phyloP scores from a whole-genome alignment of 2,329 filamentous ascomycete species.

The Lojkania enalia region DNA sequence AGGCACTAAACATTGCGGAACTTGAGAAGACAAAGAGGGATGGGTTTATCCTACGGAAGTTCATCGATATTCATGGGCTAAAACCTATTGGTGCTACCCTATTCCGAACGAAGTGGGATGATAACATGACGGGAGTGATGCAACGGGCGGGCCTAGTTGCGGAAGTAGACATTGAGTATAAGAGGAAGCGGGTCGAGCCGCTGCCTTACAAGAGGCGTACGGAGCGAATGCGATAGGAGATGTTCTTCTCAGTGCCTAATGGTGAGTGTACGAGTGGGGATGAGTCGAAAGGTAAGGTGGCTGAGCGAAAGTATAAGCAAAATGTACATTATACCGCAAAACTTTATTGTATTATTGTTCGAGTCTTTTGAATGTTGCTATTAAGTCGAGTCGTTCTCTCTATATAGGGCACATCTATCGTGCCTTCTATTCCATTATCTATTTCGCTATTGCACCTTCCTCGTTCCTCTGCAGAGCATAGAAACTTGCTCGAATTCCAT shows the following conservation, averaged over 20 bases:
- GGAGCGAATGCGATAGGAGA: slow-evolving; percentile 48
- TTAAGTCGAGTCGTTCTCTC: not conserved
- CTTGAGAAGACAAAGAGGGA: slow-evolving; percentile 75
- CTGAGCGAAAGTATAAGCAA: slow-evolving; percentile 2
- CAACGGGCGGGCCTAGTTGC: slow-evolving; percentile 72
- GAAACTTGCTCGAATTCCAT: not conserved
- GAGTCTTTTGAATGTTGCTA: not conserved
- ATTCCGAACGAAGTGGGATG: slow-evolving; percentile 90
- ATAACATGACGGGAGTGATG: slow-evolving; percentile 87
- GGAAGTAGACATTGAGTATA: slow-evolving; percentile 76
- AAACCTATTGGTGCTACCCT: slow-evolving; percentile 79
- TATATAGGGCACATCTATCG: not conserved
- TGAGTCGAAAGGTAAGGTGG: not conserved
- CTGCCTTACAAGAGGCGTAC: slow-evolving; percentile 65
- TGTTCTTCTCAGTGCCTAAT: not conserved
- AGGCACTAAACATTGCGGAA: slow-evolving; percentile 52
- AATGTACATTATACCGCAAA: not conserved
- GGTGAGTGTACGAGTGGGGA: slow-evolving; percentile 17
- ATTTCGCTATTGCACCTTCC: not conserved
- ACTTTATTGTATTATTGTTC: slow-evolving; percentile 9
- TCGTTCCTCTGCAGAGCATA: too few species aligned
- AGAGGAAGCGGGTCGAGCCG: slow-evolving; percentile 73
- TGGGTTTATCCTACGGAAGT: slow-evolving; percentile 73
- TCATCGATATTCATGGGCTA: slow-evolving; percentile 70
- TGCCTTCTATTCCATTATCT: too few species aligned